A percentile compares a stretch with the other conserved stretches of the same genome.
Evolutionary conservation across 495 filamentous ascomycete genomes (phyloP).

Genomic region (Clohesyomyces aquaticus): DNA sequence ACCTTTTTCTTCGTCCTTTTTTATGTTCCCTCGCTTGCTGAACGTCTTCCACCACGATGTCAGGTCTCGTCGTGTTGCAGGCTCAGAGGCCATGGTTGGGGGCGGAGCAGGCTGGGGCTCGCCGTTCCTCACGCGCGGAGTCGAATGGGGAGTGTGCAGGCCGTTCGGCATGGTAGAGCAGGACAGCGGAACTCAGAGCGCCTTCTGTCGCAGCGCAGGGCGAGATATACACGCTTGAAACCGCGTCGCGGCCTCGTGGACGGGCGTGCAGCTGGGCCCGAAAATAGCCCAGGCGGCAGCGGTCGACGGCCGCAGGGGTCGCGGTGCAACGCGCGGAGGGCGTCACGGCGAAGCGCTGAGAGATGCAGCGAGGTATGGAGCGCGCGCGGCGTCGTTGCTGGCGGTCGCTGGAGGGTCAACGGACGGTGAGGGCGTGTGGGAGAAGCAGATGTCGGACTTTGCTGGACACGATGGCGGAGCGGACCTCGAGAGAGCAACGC

Average conservation of each 20-base stretch:
- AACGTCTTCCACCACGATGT: slow-evolving; percentile 93
- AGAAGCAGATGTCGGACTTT: not conserved
- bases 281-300: slow-evolving; percentile 31
- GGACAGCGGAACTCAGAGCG: slow-evolving; percentile 12
- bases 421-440: slow-evolving; percentile 1
- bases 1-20: slow-evolving; percentile 81
- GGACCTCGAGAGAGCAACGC: slow-evolving; percentile 20
- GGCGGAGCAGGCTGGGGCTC: slow-evolving; percentile 41
- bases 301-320: slow-evolving; percentile 11
- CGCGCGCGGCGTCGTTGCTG: not conserved
- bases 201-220: slow-evolving; percentile 13
- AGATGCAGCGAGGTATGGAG: not conserved
- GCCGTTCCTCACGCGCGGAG: slow-evolving; percentile 32
- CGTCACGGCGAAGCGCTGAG: not conserved
- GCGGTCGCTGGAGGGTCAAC: not conserved
- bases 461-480: slow-evolving; percentile 24
- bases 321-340: slow-evolving; percentile 4
- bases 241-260: slow-evolving; percentile 2
- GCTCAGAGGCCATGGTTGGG: slow-evolving; percentile 33
- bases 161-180: slow-evolving; percentile 36
- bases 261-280: slow-evolving; percentile 16
- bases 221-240: slow-evolving; percentile 10
- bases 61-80: slow-evolving; percentile 73
- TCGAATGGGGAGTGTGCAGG: slow-evolving; percentile 22
- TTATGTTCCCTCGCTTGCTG: slow-evolving; percentile 63